Conservation (phyloP, 768 basidiomycete species). For the Coprinopsis sp. region DNA sequence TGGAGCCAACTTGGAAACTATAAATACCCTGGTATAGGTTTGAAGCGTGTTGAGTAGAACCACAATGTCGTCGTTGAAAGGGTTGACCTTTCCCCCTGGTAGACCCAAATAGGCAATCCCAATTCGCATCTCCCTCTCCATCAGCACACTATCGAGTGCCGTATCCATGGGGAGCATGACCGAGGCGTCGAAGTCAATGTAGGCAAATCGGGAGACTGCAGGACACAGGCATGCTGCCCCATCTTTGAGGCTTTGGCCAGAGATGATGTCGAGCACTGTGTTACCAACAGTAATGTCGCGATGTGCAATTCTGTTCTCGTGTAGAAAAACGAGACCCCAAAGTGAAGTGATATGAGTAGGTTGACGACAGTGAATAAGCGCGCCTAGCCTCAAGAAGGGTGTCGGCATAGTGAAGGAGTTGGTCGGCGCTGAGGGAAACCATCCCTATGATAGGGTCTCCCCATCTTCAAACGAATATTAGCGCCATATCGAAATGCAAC, state of each 20-base stretch:
- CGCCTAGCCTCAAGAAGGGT: neutral
- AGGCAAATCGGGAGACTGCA: slow-evolving; percentile 4
- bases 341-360: no score
- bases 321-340: slow-evolving; percentile 6
- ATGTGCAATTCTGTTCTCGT: slow-evolving; percentile 4
- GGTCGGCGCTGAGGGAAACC: no score
- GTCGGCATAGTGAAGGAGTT: neutral
- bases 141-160: neutral
- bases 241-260: no score
- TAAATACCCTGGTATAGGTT: slow-evolving; percentile 7
- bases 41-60: slow-evolving; percentile 4
- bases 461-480: no score
- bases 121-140: neutral
- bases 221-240: neutral
- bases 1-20: no score
- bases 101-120: neutral
- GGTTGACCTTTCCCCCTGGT: neutral
- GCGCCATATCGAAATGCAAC: no score
- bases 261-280: neutral
- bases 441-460: no score
- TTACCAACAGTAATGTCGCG: neutral
- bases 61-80: slow-evolving; percentile 11
- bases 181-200: slow-evolving; percentile 14
- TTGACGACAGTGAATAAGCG: neutral
- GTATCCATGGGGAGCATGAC: slow-evolving; percentile 8